phyloP scores from a whole-genome alignment of 805 yeast species.

The Peterozyma toletana region DNA sequence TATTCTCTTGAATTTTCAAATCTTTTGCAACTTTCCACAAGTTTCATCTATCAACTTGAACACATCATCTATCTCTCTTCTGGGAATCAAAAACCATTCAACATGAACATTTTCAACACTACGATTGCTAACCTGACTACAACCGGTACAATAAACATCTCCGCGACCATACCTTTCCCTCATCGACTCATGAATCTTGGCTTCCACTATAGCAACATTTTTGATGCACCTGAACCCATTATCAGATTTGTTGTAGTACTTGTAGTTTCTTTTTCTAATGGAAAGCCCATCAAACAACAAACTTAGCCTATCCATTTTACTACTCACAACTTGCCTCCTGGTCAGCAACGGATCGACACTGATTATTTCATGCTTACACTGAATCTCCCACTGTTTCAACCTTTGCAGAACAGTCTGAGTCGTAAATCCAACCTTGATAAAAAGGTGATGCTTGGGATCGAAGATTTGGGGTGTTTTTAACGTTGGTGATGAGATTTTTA shows the following conservation, averaged over 20 bases:
- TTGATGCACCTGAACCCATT: constrained; percentile 28
- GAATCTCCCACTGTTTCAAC: constrained; percentile 43
- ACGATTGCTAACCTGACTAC: constrained; percentile 17
- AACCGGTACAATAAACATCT: constrained; percentile 39
- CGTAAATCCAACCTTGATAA: constrained; percentile 50
- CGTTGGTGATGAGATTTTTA: constrained; percentile 29
- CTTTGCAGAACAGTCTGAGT: constrained; percentile 34
- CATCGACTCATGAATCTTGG: constrained; percentile 30
- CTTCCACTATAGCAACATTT: constrained; percentile 30
- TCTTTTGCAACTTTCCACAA: constrained; percentile 8
- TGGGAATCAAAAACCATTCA: constrained; percentile 54
- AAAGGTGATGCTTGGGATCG: constrained; percentile 28
- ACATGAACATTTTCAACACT: constrained; percentile 28
- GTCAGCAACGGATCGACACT: constrained; percentile 26
- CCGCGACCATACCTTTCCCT: constrained; percentile 38
- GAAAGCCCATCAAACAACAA: constrained; percentile 9
- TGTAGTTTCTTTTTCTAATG: constrained; percentile 3
- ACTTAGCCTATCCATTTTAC: constrained; percentile 12
- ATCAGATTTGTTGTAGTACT: constrained; percentile 15
- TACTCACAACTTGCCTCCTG: constrained; percentile 11
- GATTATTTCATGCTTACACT: constrained; percentile 40
- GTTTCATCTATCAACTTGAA: constrained; percentile 25
- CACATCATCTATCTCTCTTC: constrained; percentile 25
- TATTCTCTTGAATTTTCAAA: too few relatives aligned
- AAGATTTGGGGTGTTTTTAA: constrained; percentile 25